Evolutionary conservation across 2,329 filamentous ascomycete genomes (phyloP).

Genomic region (Thielaviopsis punctulata): DNA sequence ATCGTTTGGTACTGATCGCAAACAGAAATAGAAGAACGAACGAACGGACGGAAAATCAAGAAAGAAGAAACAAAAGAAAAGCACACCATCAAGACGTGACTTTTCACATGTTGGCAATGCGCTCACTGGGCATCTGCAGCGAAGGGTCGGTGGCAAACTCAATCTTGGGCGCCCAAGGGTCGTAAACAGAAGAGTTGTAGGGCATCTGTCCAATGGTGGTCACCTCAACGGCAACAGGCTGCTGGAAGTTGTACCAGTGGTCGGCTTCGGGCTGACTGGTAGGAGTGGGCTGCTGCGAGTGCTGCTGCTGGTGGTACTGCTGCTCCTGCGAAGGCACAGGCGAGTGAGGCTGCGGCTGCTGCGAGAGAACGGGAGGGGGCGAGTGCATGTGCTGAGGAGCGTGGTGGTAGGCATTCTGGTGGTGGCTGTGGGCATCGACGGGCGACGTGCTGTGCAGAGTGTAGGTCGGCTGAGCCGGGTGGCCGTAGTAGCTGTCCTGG

Average conservation of each 20-base stretch:
- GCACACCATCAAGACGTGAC: constrained; percentile 2
- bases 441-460: constrained; percentile 31
- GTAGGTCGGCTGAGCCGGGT: constrained; percentile 31
- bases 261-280: constrained; percentile 27
- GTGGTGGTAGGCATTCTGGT: constrained; percentile 18
- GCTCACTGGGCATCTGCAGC: constrained; percentile 41
- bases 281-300: constrained; percentile 16
- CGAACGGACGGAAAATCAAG: constrained; percentile 6
- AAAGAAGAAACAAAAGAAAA: constrained; percentile 7
- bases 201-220: constrained; percentile 35
- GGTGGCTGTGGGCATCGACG: constrained; percentile 21
- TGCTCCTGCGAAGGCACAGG: constrained; percentile 15
- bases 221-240: constrained; percentile 33
- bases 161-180: constrained; percentile 37
- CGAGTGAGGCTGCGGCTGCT: constrained; percentile 21
- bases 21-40: constrained; percentile 6
- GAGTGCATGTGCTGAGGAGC: constrained; percentile 7
- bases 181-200: constrained; percentile 32
- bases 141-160: constrained; percentile 37
- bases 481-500: constrained; percentile 36
- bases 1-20: constrained; percentile 13
- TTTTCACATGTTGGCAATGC: constrained; percentile 37
- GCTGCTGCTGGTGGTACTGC: constrained; percentile 19
- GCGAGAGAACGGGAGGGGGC: constrained; percentile 20
- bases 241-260: constrained; percentile 41